Conservation (phyloP, 805 yeast genomes). For the Wickerhamiella domercqiae region DNA sequence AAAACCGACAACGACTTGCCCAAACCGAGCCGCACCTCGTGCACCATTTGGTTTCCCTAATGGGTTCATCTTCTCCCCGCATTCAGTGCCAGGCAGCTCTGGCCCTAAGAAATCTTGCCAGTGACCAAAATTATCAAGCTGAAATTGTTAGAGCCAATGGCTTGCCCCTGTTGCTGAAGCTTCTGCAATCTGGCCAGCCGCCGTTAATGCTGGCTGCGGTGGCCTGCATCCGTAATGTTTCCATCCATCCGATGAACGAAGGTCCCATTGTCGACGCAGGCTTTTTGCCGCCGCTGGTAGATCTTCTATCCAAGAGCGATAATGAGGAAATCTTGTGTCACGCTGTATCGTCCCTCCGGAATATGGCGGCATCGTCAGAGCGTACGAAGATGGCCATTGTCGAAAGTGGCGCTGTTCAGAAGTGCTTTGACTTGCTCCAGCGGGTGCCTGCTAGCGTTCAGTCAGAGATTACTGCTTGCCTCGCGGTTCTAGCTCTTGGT, state of each 20-base stretch:
- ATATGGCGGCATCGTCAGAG: constrained; percentile 90
- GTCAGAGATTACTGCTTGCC: constrained; percentile 90
- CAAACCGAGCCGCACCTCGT: constrained; percentile 89
- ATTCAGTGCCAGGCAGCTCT: constrained; percentile 98
- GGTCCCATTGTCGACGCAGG: constrained; percentile 94
- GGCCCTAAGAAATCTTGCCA: constrained; percentile 88
- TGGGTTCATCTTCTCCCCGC: constrained; percentile 87
- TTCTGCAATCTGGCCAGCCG: constrained; percentile 77
- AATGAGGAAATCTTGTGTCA: constrained; percentile 97
- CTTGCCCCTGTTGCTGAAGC: constrained; percentile 77
- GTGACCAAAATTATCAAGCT: constrained; percentile 88
- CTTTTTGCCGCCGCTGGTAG: constrained; percentile 78
- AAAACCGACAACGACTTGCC: constrained; percentile 72
- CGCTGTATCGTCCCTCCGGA: constrained; percentile 89
- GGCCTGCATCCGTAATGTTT: constrained; percentile 93
- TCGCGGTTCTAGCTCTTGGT: constrained; percentile 91
- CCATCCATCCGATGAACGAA: constrained; percentile 93
- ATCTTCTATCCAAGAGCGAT: constrained; percentile 56
- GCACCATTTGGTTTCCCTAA: constrained; percentile 67
- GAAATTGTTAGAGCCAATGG: constrained; percentile 96
- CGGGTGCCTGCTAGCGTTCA: constrained; percentile 84
- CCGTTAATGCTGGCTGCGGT: constrained; percentile 92
- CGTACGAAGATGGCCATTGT: constrained; percentile 80
- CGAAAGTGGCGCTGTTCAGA: constrained; percentile 90
- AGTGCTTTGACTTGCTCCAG: constrained; percentile 70